Percentiles rank a stretch among this genome's conserved stretches.
Evolutionary conservation across 2,329 filamentous ascomycete genomes (phyloP).

Genomic region (Exophiala sideris): DNA sequence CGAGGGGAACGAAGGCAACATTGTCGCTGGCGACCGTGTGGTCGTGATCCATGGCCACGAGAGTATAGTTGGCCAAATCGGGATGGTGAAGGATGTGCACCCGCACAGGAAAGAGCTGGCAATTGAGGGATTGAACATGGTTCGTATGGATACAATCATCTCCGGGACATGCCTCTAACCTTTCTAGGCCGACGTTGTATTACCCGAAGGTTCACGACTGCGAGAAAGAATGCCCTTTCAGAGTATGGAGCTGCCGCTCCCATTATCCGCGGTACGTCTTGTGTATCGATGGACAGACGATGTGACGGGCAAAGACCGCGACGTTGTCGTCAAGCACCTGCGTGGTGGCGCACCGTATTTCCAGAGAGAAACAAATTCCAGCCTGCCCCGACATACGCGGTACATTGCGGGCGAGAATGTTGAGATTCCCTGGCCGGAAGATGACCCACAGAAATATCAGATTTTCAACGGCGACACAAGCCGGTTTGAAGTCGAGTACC

Average conservation of each 20-base stretch:
- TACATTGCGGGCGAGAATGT: slow-evolving; percentile 62
- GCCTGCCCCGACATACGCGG: slow-evolving; percentile 40
- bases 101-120: slow-evolving; percentile 54
- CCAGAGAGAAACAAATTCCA: slow-evolving; percentile 49
- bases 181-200: slow-evolving; percentile 40
- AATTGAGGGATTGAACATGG: slow-evolving; percentile 63
- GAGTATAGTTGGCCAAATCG: slow-evolving; percentile 71
- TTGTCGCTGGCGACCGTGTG: slow-evolving; percentile 72
- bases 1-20: slow-evolving; percentile 39
- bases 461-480: slow-evolving; percentile 67
- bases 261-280: slow-evolving; percentile 72
- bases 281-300: slow-evolving; percentile 72
- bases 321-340: slow-evolving; percentile 74
- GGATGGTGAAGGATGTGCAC: slow-evolving; percentile 61
- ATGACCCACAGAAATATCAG: slow-evolving; percentile 47
- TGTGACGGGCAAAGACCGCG: slow-evolving; percentile 48
- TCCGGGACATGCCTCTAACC: background rate
- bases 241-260: slow-evolving; percentile 55
- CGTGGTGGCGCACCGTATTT: slow-evolving; percentile 51
- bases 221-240: slow-evolving; percentile 40
- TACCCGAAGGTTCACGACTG: slow-evolving; percentile 36
- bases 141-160: slow-evolving; percentile 41
- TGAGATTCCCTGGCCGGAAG: slow-evolving; percentile 72
- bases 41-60: slow-evolving; percentile 74
- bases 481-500: slow-evolving; percentile 68